These are phyloP conservation scores for Saitozyma sp. DNA, from an alignment of 768 basidiomycete genomes.

Conservation along the genomic window DNA sequence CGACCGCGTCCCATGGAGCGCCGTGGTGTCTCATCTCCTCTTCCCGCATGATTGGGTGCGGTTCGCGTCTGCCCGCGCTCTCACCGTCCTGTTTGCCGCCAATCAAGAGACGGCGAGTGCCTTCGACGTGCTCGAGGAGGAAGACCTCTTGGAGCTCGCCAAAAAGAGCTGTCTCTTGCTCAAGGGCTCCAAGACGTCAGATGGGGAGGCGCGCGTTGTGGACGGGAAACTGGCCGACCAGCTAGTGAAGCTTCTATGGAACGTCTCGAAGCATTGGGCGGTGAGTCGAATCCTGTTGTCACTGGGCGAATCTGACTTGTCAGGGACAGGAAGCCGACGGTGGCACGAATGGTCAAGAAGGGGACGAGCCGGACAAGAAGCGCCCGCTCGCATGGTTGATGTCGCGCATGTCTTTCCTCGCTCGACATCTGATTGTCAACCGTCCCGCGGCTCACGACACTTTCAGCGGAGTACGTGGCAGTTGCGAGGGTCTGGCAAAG, in stretches of 20 bases:
- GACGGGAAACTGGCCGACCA: slow-evolving; percentile 57
- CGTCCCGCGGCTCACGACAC: slow-evolving; percentile 36
- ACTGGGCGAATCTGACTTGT: not conserved
- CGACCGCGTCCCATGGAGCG: slow-evolving; percentile 58
- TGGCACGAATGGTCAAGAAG: slow-evolving; percentile 18
- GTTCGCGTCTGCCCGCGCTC: slow-evolving; percentile 70
- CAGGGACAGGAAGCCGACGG: not conserved
- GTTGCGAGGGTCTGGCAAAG: not conserved
- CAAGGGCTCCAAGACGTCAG: slow-evolving; percentile 75
- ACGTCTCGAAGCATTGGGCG: slow-evolving; percentile 76
- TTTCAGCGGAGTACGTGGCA: slow-evolving; percentile 12
- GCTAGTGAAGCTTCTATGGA: slow-evolving; percentile 89
- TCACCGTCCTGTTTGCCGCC: slow-evolving; percentile 62
- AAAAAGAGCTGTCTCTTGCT: slow-evolving; percentile 73
- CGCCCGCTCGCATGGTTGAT: slow-evolving; percentile 83
- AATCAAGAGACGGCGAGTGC: too few relatives aligned
- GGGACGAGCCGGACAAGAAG: slow-evolving; percentile 29
- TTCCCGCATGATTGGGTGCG: slow-evolving; percentile 97
- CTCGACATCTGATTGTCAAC: slow-evolving; percentile 51
- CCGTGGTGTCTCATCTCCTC: slow-evolving; percentile 66
- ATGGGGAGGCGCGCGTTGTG: slow-evolving; percentile 60
- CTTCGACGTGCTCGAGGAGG: slow-evolving; percentile 13
- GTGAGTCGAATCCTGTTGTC: slow-evolving; percentile 24
- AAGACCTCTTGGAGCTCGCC: slow-evolving; percentile 65
- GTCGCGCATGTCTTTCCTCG: slow-evolving; percentile 86